These are phyloP conservation scores for Pestalotiopsis fici DNA, from an alignment of 2,329 filamentous ascomycete species.

Conservation along the genomic window DNA sequence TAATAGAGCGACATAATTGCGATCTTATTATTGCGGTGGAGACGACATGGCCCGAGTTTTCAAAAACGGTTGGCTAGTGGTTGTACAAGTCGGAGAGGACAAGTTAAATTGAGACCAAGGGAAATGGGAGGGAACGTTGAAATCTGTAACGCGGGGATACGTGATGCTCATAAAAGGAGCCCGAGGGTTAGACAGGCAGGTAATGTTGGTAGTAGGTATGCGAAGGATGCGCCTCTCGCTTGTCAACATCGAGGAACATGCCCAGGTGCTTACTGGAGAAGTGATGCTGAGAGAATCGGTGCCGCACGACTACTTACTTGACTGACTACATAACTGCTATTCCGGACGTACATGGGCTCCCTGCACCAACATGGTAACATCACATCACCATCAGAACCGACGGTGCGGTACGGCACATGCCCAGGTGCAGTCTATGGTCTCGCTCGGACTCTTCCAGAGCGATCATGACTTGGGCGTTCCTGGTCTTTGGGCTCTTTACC, in stretches of 20 bases:
- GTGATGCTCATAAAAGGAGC: neutral
- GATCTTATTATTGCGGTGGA: neutral
- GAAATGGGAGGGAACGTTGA: neutral
- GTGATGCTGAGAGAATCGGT: neutral
- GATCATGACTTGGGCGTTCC: neutral
- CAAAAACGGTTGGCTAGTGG: neutral
- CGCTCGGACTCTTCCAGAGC: neutral
- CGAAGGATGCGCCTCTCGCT: neutral
- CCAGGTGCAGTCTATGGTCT: neutral
- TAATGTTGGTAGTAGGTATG: neutral
- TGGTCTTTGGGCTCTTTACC: neutral
- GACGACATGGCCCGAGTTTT: neutral
- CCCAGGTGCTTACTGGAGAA: neutral
- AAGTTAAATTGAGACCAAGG: neutral
- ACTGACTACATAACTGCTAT: neutral
- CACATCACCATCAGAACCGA: neutral
- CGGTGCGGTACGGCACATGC: neutral
- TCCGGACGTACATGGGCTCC: neutral
- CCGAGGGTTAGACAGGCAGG: too few relatives aligned
- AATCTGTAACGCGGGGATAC: neutral
- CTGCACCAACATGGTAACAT: neutral
- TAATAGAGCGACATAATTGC: constrained; percentile 30
- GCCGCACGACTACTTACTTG: neutral
- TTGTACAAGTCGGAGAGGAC: neutral
- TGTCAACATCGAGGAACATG: neutral